Conservation (phyloP, 2,329 filamentous ascomycete species). For the Aureobasidium mangrovei region DNA sequence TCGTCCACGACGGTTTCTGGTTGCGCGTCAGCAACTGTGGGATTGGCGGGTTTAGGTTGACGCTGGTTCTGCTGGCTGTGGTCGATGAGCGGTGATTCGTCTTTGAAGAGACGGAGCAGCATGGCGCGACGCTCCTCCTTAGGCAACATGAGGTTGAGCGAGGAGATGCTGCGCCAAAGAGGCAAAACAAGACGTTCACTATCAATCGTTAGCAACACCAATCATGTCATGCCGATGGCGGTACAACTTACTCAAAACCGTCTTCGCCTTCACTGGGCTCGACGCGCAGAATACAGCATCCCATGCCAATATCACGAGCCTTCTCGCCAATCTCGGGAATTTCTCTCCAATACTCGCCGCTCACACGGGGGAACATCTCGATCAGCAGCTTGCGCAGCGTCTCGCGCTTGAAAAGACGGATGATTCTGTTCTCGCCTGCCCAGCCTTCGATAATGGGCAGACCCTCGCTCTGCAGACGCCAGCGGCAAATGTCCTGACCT, state of each 20-base stretch:
- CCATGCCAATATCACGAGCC: constrained; percentile 71
- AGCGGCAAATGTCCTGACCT: constrained; percentile 74
- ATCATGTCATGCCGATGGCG: background rate
- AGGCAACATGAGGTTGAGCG: constrained; percentile 92
- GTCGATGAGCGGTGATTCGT: constrained; percentile 75
- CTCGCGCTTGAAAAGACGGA: constrained; percentile 65
- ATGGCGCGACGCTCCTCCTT: constrained; percentile 92
- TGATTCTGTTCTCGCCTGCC: constrained; percentile 67
- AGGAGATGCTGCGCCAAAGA: constrained; percentile 86
- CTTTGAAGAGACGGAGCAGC: constrained; percentile 84
- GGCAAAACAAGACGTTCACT: constrained; percentile 79
- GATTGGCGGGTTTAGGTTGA: background rate
- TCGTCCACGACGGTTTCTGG: constrained; percentile 22
- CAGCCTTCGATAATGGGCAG: constrained; percentile 86
- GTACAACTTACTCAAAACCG: constrained; percentile 42
- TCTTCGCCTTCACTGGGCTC: constrained; percentile 48
- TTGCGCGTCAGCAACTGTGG: constrained; percentile 27
- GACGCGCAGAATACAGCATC: constrained; percentile 82
- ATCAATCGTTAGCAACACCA: constrained; percentile 13
- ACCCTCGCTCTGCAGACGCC: constrained; percentile 93
- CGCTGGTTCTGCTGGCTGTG: constrained; percentile 29
- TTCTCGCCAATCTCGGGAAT: constrained; percentile 83
- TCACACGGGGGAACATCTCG: constrained; percentile 93
- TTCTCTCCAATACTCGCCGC: constrained; percentile 61
- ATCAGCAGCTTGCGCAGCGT: constrained; percentile 76